Evolutionary conservation across 495 filamentous ascomycete species (phyloP), one percentile per base, ranked within the genome.

Genomic region (Astrothelium subdiscretum): DNA sequence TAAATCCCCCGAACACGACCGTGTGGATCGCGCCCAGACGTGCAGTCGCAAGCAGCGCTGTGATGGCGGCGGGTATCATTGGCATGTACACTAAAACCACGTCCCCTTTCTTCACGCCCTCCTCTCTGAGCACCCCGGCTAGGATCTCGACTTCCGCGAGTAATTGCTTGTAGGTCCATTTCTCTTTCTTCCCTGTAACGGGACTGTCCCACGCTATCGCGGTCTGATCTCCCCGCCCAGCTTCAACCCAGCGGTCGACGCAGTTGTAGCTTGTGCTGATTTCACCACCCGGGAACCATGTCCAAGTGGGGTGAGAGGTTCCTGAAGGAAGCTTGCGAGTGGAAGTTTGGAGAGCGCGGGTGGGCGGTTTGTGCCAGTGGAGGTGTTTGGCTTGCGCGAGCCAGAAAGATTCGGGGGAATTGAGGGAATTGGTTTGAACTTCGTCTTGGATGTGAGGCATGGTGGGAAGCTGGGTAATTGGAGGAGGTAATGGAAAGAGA

Each of bases 11-110:
- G 71, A 97, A 97, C 2, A 97, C 92, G 8, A 92, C 91, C 3
- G 89, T 84, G 66, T 97, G 92, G 60, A 96, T 86, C 6, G 92
- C 92, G 26, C 92, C 92, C 0, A 97, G 77, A 0, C 91, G 86
- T 44, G 81, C 81, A 65, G 89, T 83, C 29, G 92, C 90, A 2
- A 96, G 84, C 26, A 91, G 88, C 24, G 88, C 91, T 58, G 95
- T 86, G 20, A 95, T 70, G 8, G 92, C 87, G 3, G 89, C 87
- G 1, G 92, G 92, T 38, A 97, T 91, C 92, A 97, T 96, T 60
- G 92, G 92, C 92, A 96, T 97, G 73, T 96, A 96, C 58, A 96
- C 84, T 57, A 96, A 77, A n/a, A 97, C 90, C 3, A 92, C 85
- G 79, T 96, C 91, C 0, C 92, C 92, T 73, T 84, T 89, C 68